A percentile compares a stretch with the other conserved stretches of the same genome.
phyloP scores from a whole-genome alignment of 1,284 basidiomycete genomes.

The Malassezia yamatoensis region DNA sequence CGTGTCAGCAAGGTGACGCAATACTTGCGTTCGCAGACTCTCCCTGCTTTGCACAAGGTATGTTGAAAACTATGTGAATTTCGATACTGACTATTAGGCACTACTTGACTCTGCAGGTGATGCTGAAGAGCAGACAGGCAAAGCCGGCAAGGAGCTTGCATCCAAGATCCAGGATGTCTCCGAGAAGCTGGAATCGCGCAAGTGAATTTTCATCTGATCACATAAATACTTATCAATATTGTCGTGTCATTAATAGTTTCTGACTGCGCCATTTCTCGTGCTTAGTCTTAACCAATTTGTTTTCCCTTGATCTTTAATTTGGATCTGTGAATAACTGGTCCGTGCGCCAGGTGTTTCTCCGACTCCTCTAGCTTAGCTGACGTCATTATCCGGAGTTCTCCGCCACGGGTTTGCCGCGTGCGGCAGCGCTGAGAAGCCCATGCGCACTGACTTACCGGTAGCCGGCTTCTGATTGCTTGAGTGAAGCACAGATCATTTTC shows the following conservation, averaged over 20 bases:
- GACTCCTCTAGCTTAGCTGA: too few relatives aligned
- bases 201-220: neutral
- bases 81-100: neutral
- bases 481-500: neutral
- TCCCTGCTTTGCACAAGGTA: conserved; percentile 42
- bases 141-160: neutral
- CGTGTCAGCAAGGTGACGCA: conserved; percentile 33
- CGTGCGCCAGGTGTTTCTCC: too few relatives aligned
- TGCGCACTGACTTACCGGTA: neutral
- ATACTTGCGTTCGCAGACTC: conserved; percentile 38
- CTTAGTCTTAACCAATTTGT: too few relatives aligned
- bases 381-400: neutral
- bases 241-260: too few relatives aligned
- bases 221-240: neutral
- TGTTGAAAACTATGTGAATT: neutral
- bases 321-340: too few relatives aligned
- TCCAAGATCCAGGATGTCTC: neutral
- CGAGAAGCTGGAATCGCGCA: neutral
- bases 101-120: neutral
- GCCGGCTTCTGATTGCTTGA: too few relatives aligned
- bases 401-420: neutral
- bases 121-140: neutral
- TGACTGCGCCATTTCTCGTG: too few relatives aligned
- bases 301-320: too few relatives aligned
- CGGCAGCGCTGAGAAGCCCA: neutral